A percentile compares a stretch with the other conserved stretches of the same genome.
phyloP scores from a whole-genome alignment of 345 rosid species.

The Cardamine occulta region DNA sequence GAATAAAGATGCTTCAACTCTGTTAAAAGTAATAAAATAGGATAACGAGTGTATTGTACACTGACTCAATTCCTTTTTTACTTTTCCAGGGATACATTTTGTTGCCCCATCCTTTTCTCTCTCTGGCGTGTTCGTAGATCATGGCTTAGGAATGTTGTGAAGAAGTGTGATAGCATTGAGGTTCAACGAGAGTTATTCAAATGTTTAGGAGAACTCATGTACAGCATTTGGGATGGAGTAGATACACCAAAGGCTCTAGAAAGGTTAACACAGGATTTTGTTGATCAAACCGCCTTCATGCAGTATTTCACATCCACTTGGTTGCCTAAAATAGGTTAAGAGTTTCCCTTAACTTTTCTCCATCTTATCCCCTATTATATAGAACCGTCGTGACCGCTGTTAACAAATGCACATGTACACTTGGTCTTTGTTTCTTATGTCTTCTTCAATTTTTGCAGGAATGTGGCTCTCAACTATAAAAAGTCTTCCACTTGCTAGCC shows the following conservation, averaged over 20 bases:
- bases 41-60: not conserved
- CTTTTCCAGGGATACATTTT: constrained; percentile 70
- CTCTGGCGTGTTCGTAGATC: constrained; percentile 94
- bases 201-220: constrained; percentile 69
- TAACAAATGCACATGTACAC: too few species aligned
- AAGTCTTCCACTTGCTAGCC: constrained; percentile 93
- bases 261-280: constrained; percentile 71
- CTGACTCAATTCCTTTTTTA: not conserved
- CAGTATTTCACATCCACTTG: constrained; percentile 79
- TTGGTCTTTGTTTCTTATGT: constrained; percentile 10
- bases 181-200: constrained; percentile 80
- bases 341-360: too few species aligned
- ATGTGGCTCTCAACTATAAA: constrained; percentile 91
- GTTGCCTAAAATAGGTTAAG: constrained; percentile 89
- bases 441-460: constrained; percentile 50
- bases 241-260: constrained; percentile 63
- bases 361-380: too few species aligned
- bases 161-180: constrained; percentile 68
- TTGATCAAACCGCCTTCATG: constrained; percentile 76
- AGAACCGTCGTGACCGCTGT: too few species aligned
- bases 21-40: not conserved
- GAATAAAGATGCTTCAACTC: constrained; percentile 22
- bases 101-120: constrained; percentile 80
- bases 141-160: constrained; percentile 86
- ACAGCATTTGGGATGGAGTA: constrained; percentile 67